These are phyloP conservation scores for Lactarius vividus DNA, from an alignment of 768 basidiomycete genomes.

Conservation along the genomic window DNA sequence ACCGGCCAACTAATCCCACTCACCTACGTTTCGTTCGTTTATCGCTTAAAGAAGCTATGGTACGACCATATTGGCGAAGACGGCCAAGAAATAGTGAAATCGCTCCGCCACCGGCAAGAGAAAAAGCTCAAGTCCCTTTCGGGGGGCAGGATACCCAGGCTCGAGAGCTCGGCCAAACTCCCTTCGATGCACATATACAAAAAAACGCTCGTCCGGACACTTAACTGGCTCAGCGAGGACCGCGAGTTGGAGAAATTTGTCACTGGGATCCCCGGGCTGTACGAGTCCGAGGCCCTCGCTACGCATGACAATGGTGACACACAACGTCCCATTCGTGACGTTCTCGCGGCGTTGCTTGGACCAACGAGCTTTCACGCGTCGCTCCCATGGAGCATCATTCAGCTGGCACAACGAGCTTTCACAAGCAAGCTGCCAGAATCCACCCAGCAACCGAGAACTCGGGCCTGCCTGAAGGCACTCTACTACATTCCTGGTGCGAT, in stretches of 20 bases:
- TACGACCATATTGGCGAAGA: no score
- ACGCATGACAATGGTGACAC: neutral
- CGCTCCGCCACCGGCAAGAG: neutral
- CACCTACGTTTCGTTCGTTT: no score
- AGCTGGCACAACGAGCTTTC: neutral
- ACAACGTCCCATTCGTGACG: neutral
- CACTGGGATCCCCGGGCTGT: neutral
- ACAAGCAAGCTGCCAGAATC: neutral
- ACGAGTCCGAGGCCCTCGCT: neutral
- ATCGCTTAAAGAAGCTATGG: no score
- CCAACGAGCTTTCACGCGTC: neutral
- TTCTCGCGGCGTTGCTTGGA: slow-evolving; percentile 4
- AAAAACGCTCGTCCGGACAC: neutral
- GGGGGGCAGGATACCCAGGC: neutral
- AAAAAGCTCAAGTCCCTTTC: neutral
- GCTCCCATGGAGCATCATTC: no score
- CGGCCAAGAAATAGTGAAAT: neutral
- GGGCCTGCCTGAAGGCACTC: no score
- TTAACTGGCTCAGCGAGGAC: neutral
- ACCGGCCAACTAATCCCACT: neutral
- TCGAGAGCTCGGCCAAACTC: neutral
- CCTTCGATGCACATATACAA: neutral
- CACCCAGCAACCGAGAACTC: no score
- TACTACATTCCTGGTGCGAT: no score
- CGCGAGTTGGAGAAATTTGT: neutral